Conservation (phyloP, 345 rosid species). For the Dipteronia dyeriana region DNA sequence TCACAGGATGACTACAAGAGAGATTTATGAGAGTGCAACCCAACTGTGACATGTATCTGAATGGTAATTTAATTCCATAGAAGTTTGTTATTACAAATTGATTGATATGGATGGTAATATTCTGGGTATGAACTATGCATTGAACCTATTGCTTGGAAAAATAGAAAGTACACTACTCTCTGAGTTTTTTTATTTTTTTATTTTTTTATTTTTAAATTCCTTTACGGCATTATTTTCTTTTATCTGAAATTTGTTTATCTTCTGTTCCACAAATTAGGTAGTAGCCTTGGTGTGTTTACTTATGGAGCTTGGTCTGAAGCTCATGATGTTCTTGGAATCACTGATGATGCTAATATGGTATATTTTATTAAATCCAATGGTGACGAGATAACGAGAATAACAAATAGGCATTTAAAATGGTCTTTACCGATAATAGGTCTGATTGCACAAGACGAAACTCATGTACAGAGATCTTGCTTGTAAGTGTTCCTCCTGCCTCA, state of each 20-base stretch:
- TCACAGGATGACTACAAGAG: neutral
- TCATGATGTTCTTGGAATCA: slow-evolving; percentile 78
- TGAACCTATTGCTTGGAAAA: neutral
- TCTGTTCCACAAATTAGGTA: slow-evolving; percentile 48
- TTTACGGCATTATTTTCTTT: slow-evolving; percentile 4
- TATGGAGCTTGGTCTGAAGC: slow-evolving; percentile 87
- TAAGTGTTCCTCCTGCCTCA: slow-evolving; percentile 38
- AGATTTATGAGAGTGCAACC: neutral
- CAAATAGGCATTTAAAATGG: slow-evolving; percentile 57
- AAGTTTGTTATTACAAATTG: neutral
- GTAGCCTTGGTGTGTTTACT: slow-evolving; percentile 46
- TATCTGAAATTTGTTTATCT: slow-evolving; percentile 22
- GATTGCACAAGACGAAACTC: slow-evolving; percentile 49
- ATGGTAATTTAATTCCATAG: neutral
- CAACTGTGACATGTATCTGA: neutral
- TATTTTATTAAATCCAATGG: slow-evolving; percentile 84
- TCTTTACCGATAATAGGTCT: slow-evolving; percentile 68
- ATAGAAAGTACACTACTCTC: neutral
- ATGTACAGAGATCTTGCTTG: slow-evolving; percentile 58
- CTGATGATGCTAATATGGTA: slow-evolving; percentile 61
- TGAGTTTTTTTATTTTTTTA: neutral
- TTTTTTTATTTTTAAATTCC: neutral
- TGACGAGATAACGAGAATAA: slow-evolving; percentile 68
- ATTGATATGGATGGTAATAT: neutral
- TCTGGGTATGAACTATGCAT: neutral